phyloP scores from a whole-genome alignment of 2,329 filamentous ascomycete species.

The Aspergillus clavatus region DNA sequence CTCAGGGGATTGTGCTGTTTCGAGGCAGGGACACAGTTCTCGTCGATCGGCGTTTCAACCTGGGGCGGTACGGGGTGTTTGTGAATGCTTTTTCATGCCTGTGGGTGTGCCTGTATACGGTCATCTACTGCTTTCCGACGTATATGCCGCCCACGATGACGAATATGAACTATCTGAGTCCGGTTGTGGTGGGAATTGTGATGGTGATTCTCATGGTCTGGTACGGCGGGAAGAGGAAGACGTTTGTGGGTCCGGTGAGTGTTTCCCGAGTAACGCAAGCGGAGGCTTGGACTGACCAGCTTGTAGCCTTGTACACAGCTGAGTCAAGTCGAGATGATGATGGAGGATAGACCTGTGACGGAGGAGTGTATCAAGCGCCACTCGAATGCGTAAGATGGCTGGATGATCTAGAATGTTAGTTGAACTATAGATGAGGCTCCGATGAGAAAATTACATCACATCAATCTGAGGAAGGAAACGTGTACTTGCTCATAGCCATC shows the following conservation, averaged over 20 bases:
- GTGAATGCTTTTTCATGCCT: slow-evolving; percentile 41
- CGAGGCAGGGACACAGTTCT: slow-evolving; percentile 30
- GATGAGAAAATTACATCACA: too few species aligned
- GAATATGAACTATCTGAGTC: slow-evolving; percentile 45
- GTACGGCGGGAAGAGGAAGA: background rate
- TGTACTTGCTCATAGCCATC: too few species aligned
- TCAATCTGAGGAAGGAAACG: too few species aligned
- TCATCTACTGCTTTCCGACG: slow-evolving; percentile 46
- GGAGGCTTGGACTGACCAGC: too few species aligned
- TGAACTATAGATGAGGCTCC: too few species aligned
- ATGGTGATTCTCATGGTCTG: background rate
- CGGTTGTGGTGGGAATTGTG: background rate
- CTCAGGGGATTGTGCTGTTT: slow-evolving; percentile 41
- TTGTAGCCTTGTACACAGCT: too few species aligned
- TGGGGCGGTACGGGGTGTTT: slow-evolving; percentile 33
- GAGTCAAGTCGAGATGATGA: too few species aligned
- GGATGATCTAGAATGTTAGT: too few species aligned
- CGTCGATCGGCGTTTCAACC: slow-evolving; percentile 20
- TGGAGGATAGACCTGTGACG: too few species aligned
- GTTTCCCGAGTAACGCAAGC: too few species aligned
- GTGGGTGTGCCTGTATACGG: slow-evolving; percentile 43
- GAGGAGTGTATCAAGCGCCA: too few species aligned
- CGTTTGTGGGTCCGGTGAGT: background rate
- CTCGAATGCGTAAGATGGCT: too few species aligned
- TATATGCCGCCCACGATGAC: slow-evolving; percentile 38